Conservation (phyloP, 2,329 filamentous ascomycete genomes). For the Diaporthe citri region DNA sequence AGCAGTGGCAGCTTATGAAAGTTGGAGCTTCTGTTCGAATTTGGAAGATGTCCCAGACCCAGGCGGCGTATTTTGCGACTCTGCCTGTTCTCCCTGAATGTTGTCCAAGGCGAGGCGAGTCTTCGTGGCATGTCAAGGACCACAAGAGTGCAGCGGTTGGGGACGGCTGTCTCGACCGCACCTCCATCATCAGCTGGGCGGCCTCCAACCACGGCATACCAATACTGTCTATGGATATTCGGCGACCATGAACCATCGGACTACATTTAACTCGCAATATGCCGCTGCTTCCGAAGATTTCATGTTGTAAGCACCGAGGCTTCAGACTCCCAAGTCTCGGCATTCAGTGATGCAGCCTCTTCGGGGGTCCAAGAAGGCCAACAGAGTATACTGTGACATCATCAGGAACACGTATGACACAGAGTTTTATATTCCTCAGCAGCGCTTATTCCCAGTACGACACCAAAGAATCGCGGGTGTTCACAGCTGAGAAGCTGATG, state of each 20-base stretch:
- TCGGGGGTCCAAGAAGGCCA: background rate
- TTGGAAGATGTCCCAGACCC: background rate
- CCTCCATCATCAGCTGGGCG: background rate
- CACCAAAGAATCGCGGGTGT: background rate
- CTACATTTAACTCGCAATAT: background rate
- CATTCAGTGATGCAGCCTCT: background rate
- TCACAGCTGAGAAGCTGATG: background rate
- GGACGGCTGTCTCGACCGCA: background rate
- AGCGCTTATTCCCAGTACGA: background rate
- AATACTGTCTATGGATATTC: background rate
- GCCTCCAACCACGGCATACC: background rate
- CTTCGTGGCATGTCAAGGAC: too few relatives aligned
- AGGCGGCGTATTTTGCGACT: background rate
- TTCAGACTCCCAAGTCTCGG: background rate
- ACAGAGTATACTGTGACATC: background rate
- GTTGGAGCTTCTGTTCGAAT: background rate
- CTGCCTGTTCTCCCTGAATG: background rate
- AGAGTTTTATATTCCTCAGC: background rate
- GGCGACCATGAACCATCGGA: background rate
- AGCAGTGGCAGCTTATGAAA: background rate
- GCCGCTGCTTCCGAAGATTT: conserved; percentile 9
- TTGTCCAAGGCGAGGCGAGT: background rate
- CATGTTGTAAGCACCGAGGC: background rate
- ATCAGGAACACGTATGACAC: background rate
- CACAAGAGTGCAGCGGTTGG: background rate